Evolutionary conservation across 768 basidiomycete species (phyloP), one percentile per base, ranked within the genome.

Genomic region (Lactifluus volemus): DNA sequence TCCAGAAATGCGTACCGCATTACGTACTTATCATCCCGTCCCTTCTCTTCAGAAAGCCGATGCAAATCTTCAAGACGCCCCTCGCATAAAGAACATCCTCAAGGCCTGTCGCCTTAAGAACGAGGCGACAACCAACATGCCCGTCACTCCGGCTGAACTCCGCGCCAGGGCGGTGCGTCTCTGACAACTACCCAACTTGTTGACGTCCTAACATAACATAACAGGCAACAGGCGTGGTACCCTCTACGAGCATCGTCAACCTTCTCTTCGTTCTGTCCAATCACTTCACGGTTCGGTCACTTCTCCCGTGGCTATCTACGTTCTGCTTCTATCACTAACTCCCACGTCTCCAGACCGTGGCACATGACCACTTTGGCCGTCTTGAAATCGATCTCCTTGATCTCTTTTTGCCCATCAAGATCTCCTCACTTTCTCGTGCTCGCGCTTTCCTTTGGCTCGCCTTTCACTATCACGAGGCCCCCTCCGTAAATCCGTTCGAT

Each of bases 21-120:
- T 88, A 63, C 77, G 88, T 61, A 86, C 86, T 29, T 91, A 90
- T 69, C 88, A 90, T 68, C 86, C 89, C 5, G 78, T 92, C 11
- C 88, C 89, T 17, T 78, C 81, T 14, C 73, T 92, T 0, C 86
- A 89, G 66, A 80, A 80, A 60, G 83, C 85, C 2, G 77, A 79
- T 63, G 84, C 82, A 25, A 88, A 88, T 68, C 74, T 90, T 42
- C 86, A 88, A 67, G 89, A 90, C 68, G 86, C 86, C 1, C 87
- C 88, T 15, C 79, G 89, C 48, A 85, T 92, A 67, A 90, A 90
- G 71, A 82, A 83, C 59, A 82, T 85, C 48, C 76, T 90, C 50
- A 89, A 88, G 68, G 79, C 81, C 5, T 81, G 82, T 47, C 70
- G 81, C 49, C 77, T 83, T 25, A 73, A 75, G 12, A 78, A 79